Conservation (phyloP, 192 early-diverging fungal species). For the Podochytrium sp. region DNA sequence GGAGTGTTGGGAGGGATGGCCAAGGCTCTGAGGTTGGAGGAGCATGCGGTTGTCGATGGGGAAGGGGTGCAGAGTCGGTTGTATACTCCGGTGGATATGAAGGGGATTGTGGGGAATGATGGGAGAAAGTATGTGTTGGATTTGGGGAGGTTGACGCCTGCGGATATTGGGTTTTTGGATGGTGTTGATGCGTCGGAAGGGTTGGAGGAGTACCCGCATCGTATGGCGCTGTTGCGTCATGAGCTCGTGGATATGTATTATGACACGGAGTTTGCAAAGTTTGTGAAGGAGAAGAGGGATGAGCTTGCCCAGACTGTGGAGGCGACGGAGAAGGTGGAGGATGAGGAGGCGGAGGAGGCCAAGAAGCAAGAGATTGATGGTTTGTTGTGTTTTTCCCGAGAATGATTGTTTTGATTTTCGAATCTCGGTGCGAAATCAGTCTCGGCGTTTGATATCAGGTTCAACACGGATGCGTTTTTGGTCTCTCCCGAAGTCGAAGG, state of each 20-base stretch:
- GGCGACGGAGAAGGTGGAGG: constrained; percentile 30
- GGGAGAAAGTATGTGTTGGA: constrained; percentile 91
- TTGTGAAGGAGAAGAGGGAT: constrained; percentile 40
- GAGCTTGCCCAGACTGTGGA: constrained; percentile 31
- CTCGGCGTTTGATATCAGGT: constrained; percentile 48
- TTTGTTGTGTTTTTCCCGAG: background rate
- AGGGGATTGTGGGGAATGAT: constrained; percentile 91
- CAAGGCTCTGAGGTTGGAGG: constrained; percentile 76
- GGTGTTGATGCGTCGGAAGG: constrained; percentile 41
- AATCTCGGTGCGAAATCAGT: constrained; percentile 5
- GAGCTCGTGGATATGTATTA: constrained; percentile 87
- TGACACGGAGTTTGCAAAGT: constrained; percentile 73
- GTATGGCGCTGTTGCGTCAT: constrained; percentile 79
- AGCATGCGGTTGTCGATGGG: constrained; percentile 77
- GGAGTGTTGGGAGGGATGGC: constrained; percentile 71
- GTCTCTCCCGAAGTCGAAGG: constrained; percentile 41
- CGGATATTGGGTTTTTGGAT: constrained; percentile 90
- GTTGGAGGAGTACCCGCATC: constrained; percentile 82
- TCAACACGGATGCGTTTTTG: constrained; percentile 61
- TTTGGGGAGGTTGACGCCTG: constrained; percentile 87
- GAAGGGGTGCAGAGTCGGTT: constrained; percentile 67
- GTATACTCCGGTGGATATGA: constrained; percentile 85
- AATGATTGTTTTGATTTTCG: background rate
- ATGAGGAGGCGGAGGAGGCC: background rate
- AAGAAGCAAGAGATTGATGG: background rate